Evolutionary conservation across 1,284 basidiomycete genomes (phyloP).

Genomic region (Cryptococcus neoformans): DNA sequence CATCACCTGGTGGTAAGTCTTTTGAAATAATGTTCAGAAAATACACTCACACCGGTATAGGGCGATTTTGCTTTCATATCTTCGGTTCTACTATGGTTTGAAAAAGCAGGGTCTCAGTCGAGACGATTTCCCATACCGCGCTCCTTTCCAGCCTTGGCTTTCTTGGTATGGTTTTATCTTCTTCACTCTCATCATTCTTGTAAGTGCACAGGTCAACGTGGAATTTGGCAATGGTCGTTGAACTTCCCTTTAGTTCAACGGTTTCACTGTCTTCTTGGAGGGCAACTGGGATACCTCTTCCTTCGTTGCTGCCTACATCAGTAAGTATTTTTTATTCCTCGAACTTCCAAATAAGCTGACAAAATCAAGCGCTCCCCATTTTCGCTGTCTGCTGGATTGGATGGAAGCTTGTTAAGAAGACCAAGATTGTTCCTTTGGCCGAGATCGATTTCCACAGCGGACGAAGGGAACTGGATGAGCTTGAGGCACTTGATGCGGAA

Average conservation of each 20-base stretch:
- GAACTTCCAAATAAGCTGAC: constrained; percentile 3
- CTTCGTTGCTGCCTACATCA: constrained; percentile 51
- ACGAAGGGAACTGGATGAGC: constrained; percentile 60
- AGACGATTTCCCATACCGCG: constrained; percentile 57
- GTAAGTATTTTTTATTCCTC: constrained; percentile 12
- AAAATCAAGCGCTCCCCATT: constrained; percentile 56
- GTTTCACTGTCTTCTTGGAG: constrained; percentile 58
- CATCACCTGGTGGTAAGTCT: constrained; percentile 58
- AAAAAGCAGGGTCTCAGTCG: constrained; percentile 60
- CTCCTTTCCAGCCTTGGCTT: constrained; percentile 55
- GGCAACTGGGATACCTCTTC: constrained; percentile 54
- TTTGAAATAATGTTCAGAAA: constrained; percentile 4
- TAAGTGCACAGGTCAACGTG: background rate
- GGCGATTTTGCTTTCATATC: constrained; percentile 67
- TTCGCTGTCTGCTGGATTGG: constrained; percentile 57
- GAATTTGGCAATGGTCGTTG: background rate
- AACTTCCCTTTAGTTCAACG: constrained; percentile 20
- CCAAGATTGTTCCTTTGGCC: constrained; percentile 54
- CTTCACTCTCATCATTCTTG: constrained; percentile 15
- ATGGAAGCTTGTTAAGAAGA: constrained; percentile 60
- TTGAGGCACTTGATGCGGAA: constrained; percentile 50
- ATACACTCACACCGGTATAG: constrained; percentile 30
- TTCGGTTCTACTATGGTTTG: constrained; percentile 67
- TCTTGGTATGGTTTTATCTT: constrained; percentile 44
- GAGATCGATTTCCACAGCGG: constrained; percentile 66